Evolutionary conservation across 495 filamentous ascomycete species (phyloP), one percentile per base, ranked within the genome.

Genomic region (Aspergillus sparsus): DNA sequence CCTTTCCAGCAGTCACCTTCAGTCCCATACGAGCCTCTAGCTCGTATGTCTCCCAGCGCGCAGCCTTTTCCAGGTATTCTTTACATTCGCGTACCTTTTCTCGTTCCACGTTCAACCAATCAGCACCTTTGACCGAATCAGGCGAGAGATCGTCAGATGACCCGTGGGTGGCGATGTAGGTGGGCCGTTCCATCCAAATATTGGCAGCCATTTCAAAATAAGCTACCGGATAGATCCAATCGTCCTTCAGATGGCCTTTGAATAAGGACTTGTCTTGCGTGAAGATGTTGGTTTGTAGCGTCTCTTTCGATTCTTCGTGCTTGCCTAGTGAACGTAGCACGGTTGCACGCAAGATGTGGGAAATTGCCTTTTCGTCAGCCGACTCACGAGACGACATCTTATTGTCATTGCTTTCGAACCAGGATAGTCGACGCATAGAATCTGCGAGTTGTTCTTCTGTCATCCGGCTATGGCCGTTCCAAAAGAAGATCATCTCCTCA

Each of bases 401-500:
- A 35, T 83, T 83, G 60, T 79, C 75, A 0, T 85, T 75, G 42
- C 80, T 77, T 11, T 87, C 77, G 34, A 80, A 81, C 90, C 91
- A 97, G 5, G 82, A 77, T 6, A 97, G 71, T 10, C 79, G 77
- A 7, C 68, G 68, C 15, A 92, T 66, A 2, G 87, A 90, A 32
- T 78, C 75, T 47, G 90, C 80, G 13, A 96, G 76, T 60, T 90
- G 83, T 3, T 73, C 71, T 6, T 72, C 61, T 18, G 79, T 77
- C 90, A 96, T 94, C 42, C 91, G 85, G 73, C 89, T 95, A 62
- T 80, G 74, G n/a, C 81, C 81, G 65, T 83, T 92, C 94, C 94
- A 98, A 66, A 98, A 85, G 71, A 93, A 96, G n/a, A 89, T 86
- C 92, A 98, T 97, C 75, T 98, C 94, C 66, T 92, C 86, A 2